Evolutionary conservation across 345 rosid species (phyloP), one percentile per base, ranked within the genome.

Genomic region (Triadica sebifera): DNA sequence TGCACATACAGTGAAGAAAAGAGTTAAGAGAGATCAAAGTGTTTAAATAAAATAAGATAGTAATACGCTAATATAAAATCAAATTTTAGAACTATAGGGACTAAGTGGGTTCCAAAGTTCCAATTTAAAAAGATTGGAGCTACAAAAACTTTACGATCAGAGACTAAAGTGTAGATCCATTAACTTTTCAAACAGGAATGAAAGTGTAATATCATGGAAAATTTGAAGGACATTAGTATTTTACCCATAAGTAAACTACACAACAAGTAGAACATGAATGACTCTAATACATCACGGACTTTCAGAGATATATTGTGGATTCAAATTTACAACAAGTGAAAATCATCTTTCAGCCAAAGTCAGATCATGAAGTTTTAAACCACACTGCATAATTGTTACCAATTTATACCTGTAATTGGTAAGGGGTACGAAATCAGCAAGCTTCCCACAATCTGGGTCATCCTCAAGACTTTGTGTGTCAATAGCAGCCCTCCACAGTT

Each of bases 401-500:
- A 60, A 76, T 66, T 53, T 81, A 58, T 75, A 89, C 99, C 96
- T 87, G 76, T 85, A 95, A 81, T 91, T 91, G 72, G 98, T 93
- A 61, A 93, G 83, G 56, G 97, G 97, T 65, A 77, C 50, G 69
- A 91, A 95, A 77, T 85, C 86, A 75, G 96, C 90, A 51, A 95
- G 93, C 81, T 85, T 91, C 78, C 99, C 98, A 74, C 86, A 72
- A 65, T 88, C 88, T 77, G 90, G 83, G 81, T 86, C 90, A 81
- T 91, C 89, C 85, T 89, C 98, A 61, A 95, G 88, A 79, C 84
- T 91, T 75, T 89, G 99, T 8, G 97, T 93, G 78, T 95, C 99
- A 79, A 95, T 91, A 66, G 98, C 98, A 79, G 77, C 97, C 86
- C 98, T 89, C 98, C 99, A 95, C 50, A 88, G 81, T 77, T 91